A percentile compares a stretch with the other conserved stretches of the same genome.
Conservation (phyloP, 352 stramenopile species). For the Pilasporangium apinafurcum region DNA sequence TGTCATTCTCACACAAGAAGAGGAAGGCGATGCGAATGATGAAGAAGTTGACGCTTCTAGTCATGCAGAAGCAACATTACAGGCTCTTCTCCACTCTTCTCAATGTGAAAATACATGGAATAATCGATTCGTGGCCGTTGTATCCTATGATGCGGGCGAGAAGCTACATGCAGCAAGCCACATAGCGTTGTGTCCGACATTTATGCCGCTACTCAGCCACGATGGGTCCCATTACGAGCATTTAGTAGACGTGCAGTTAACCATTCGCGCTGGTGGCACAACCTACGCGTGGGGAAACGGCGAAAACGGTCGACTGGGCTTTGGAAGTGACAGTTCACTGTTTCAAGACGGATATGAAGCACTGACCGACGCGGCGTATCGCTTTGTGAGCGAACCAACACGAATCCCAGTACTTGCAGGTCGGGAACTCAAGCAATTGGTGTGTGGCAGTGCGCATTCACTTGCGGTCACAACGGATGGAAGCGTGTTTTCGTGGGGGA, state of each 20-base stretch:
- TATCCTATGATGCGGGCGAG: constrained; percentile 18
- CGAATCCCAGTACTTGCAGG: constrained; percentile 35
- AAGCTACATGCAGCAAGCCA: constrained; percentile 17
- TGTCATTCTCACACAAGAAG: constrained; percentile 40
- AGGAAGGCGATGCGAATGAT: constrained; percentile 11
- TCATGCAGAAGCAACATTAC: too few species aligned
- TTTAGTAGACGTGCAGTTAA: constrained; percentile 35
- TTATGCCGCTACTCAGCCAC: constrained; percentile 19
- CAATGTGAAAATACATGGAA: neutral
- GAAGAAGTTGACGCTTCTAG: constrained; percentile 10
- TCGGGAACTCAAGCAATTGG: constrained; percentile 38
- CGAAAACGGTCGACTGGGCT: constrained; percentile 46
- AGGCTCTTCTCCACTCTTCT: too few species aligned
- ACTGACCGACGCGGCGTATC: constrained; percentile 59
- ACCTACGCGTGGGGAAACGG: constrained; percentile 63
- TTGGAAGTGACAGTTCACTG: constrained; percentile 17
- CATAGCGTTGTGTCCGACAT: constrained; percentile 10
- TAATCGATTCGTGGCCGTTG: constrained; percentile 20
- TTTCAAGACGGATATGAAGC: constrained; percentile 66
- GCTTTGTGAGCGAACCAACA: constrained; percentile 36
- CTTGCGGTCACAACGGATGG: constrained; percentile 40
- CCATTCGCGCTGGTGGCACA: constrained; percentile 38
- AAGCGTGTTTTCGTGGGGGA: constrained; percentile 58
- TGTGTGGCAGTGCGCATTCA: constrained; percentile 41
- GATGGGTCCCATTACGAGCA: constrained; percentile 25